These are phyloP conservation scores for Primulina eburnea DNA, from an alignment of 257 asterid species.

Conservation along the genomic window DNA sequence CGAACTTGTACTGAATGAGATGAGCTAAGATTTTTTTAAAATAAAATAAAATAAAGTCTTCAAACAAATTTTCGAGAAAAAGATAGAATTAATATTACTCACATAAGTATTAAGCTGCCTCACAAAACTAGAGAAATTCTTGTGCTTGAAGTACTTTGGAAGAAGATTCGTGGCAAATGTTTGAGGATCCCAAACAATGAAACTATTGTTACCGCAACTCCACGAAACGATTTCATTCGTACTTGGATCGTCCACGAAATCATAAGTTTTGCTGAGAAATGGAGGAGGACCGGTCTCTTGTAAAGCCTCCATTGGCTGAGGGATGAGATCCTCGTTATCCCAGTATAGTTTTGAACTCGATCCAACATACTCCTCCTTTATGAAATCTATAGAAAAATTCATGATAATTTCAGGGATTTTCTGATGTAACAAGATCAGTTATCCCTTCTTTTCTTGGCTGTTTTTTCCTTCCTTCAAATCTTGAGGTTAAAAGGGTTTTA, in stretches of 20 bases:
- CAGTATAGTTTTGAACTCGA: too few relatives aligned
- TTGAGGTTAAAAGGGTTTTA: too few relatives aligned
- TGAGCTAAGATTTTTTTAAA: too few relatives aligned
- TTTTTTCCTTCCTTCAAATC: too few relatives aligned
- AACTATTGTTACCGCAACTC: conserved; percentile 74
- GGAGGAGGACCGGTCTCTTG: conserved; percentile 48
- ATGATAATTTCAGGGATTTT: too few relatives aligned
- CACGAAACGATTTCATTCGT: conserved; percentile 58
- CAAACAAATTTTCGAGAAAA: too few relatives aligned
- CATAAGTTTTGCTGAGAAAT: conserved; percentile 70
- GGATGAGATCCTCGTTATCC: not conserved
- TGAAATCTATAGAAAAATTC: too few relatives aligned
- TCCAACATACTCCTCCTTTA: too few relatives aligned
- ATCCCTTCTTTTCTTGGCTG: too few relatives aligned
- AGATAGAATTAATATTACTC: conserved; percentile 24
- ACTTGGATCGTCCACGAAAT: conserved; percentile 63
- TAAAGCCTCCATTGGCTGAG: conserved; percentile 45
- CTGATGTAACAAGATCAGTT: too few relatives aligned
- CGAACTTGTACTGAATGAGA: too few relatives aligned
- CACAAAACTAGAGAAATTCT: conserved; percentile 76
- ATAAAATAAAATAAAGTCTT: too few relatives aligned
- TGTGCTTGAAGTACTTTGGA: conserved; percentile 81
- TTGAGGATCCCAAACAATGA: conserved; percentile 79
- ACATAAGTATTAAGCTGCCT: conserved; percentile 81
- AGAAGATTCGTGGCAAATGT: conserved; percentile 55